Evolutionary conservation across 2,329 filamentous ascomycete species (phyloP), one percentile per base, ranked within the genome.

Genomic region (Mycosphaerelloides madeirae): DNA sequence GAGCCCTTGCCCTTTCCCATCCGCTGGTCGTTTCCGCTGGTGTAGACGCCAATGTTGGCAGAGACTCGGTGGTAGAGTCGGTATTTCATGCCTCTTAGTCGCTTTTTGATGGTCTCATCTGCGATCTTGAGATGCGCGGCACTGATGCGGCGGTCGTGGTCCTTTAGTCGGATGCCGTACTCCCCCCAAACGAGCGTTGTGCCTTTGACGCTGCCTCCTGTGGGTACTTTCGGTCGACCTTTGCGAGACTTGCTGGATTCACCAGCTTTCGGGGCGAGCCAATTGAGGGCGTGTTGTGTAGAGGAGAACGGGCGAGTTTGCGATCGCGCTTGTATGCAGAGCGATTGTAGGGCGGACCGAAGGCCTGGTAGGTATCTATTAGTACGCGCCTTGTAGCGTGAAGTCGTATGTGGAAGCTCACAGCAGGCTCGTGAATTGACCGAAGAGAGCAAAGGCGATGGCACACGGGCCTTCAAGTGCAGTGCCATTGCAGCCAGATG

Each of bases 1-100:
- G 84, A 86, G 58, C 93, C 93, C 68, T 98, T 98, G 70, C 93
- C 93, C 71, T 97, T 98, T 67, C 93, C 93, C 94, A 98, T 98
- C 79, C 93, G 85, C 67, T 88, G 85, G 72, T 98, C 93, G 62
- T 97, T 98, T 46, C 93, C 93, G 66, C 85, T 93, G 46, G 88
- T 84, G 68, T 93, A 98, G 16, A 98, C 94, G 64, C 91, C 93
- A 55, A 97, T 85, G 64, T 95, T 95, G 54, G 90, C 93, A 59
- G 81, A 83, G 41, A 97, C 84, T 51, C 93, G 80, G 73, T 88
- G 95, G 72, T 95, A 98, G 36, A 98, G 68, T 44, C 88, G 82
- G 68, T 94, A 98, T 62, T 89, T 88, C 77, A 95, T 83, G 35
- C 93, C 93, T 72, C 93, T 79, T 36, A 98, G 73, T 50, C 91